These are phyloP conservation scores for Daldinia concentrica DNA, from an alignment of 495 filamentous ascomycete genomes.

Conservation along the genomic window DNA sequence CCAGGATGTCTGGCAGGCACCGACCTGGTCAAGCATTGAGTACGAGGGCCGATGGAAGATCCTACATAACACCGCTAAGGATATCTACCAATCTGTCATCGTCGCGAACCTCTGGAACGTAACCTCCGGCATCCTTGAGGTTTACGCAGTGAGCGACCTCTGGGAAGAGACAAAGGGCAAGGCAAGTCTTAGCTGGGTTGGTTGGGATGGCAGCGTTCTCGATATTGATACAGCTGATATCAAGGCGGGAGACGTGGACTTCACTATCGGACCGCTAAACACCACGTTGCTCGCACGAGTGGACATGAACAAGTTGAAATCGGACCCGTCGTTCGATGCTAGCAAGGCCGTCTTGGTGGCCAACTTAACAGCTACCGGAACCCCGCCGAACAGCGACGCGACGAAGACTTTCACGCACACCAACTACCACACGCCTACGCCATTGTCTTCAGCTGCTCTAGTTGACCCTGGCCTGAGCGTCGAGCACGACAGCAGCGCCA, in stretches of 20 bases:
- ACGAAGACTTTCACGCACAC: constrained; percentile 63
- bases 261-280: constrained; percentile 69
- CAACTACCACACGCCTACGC: constrained; percentile 64
- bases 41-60: constrained; percentile 73
- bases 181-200: constrained; percentile 44
- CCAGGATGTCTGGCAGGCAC: constrained; percentile 75
- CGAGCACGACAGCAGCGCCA: constrained; percentile 47
- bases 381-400: constrained; percentile 60
- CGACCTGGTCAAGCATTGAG: constrained; percentile 72
- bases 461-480: constrained; percentile 65
- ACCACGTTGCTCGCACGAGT: constrained; percentile 62
- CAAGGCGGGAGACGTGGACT: constrained; percentile 37
- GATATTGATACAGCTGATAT: not conserved
- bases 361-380: constrained; percentile 62
- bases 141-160: constrained; percentile 69
- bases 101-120: constrained; percentile 70
- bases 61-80: constrained; percentile 67
- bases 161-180: constrained; percentile 52
- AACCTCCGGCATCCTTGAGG: constrained; percentile 61
- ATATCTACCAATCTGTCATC: constrained; percentile 69
- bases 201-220: constrained; percentile 40
- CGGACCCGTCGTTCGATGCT: constrained; percentile 40
- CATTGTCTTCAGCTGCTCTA: constrained; percentile 62
- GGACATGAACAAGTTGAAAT: constrained; percentile 44
- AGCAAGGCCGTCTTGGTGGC: constrained; percentile 64